phyloP scores from a whole-genome alignment of 2,329 filamentous ascomycete genomes.

The Arthroderma sp. region DNA sequence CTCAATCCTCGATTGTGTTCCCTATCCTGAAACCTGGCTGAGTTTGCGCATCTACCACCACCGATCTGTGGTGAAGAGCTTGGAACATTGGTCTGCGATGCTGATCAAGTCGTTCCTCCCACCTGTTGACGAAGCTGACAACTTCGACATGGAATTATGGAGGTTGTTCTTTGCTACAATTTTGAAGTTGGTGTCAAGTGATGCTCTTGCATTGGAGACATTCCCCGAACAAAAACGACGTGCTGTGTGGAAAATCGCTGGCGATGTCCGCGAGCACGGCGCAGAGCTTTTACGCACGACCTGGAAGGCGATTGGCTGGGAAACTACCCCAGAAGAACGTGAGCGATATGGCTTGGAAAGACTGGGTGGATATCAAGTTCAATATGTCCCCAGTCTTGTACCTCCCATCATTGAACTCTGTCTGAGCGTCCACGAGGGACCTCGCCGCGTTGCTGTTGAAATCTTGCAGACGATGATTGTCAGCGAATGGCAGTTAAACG shows the following conservation, averaged over 20 bases:
- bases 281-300: slow-evolving; percentile 72
- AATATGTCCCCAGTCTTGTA: slow-evolving; percentile 88
- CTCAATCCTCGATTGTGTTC: slow-evolving; percentile 77
- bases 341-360: slow-evolving; percentile 64
- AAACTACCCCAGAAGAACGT: slow-evolving; percentile 68
- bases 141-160: slow-evolving; percentile 89
- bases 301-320: slow-evolving; percentile 97
- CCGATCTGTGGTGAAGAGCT: slow-evolving; percentile 71
- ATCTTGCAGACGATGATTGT: slow-evolving; percentile 97
- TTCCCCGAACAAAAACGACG: slow-evolving; percentile 94
- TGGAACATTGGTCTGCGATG: slow-evolving; percentile 70
- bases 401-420: slow-evolving; percentile 87
- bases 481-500: slow-evolving; percentile 92
- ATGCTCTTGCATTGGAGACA: slow-evolving; percentile 79
- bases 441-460: slow-evolving; percentile 80
- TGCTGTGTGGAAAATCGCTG: slow-evolving; percentile 97
- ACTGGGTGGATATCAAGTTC: slow-evolving; percentile 94
- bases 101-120: slow-evolving; percentile 77
- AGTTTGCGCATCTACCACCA: slow-evolving; percentile 90
- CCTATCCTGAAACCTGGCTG: slow-evolving; percentile 81
- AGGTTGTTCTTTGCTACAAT: slow-evolving; percentile 83
- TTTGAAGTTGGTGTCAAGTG: slow-evolving; percentile 77
- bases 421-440: slow-evolving; percentile 83
- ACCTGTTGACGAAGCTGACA: slow-evolving; percentile 78
- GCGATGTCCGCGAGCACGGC: slow-evolving; percentile 84